Conservation (phyloP, 2,329 filamentous ascomycete genomes). For the Aspergillus aculeatinus region DNA sequence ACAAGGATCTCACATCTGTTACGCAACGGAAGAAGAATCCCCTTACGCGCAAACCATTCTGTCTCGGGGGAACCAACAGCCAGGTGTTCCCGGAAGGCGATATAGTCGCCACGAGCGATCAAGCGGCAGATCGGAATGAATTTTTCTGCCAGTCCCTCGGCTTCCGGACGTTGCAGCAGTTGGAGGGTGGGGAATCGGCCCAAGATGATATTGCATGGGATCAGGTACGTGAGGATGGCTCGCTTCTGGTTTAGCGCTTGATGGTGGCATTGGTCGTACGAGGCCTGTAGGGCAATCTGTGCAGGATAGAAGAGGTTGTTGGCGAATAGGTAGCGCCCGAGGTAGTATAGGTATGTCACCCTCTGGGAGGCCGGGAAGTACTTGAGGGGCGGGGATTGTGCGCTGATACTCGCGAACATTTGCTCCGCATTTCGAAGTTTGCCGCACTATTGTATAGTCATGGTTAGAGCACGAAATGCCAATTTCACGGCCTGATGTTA, state of each 20-base stretch:
- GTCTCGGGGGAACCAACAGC: constrained; percentile 55
- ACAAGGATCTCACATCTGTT: constrained; percentile 77
- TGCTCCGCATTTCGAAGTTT: constrained; percentile 82
- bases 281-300: constrained; percentile 70
- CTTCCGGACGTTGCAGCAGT: constrained; percentile 70
- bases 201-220: constrained; percentile 78
- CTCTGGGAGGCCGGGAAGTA: constrained; percentile 83
- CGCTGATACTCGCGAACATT: constrained; percentile 84
- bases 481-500: constrained; percentile 35
- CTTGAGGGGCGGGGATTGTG: constrained; percentile 75
- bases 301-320: constrained; percentile 81
- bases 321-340: constrained; percentile 84
- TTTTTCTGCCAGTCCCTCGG: constrained; percentile 60
- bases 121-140: constrained; percentile 74
- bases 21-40: constrained; percentile 71
- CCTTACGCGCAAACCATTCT: constrained; percentile 72
- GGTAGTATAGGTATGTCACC: constrained; percentile 91
- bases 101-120: constrained; percentile 71
- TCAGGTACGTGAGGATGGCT: constrained; percentile 78
- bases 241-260: constrained; percentile 65
- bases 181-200: constrained; percentile 72
- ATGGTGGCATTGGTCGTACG: constrained; percentile 73
- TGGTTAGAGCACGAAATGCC: background rate
- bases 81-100: constrained; percentile 69
- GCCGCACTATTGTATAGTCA: constrained; percentile 56